Base-by-base conservation (phyloP, 1,284 basidiomycete species). In the Moesziomyces aphidis region DNA sequence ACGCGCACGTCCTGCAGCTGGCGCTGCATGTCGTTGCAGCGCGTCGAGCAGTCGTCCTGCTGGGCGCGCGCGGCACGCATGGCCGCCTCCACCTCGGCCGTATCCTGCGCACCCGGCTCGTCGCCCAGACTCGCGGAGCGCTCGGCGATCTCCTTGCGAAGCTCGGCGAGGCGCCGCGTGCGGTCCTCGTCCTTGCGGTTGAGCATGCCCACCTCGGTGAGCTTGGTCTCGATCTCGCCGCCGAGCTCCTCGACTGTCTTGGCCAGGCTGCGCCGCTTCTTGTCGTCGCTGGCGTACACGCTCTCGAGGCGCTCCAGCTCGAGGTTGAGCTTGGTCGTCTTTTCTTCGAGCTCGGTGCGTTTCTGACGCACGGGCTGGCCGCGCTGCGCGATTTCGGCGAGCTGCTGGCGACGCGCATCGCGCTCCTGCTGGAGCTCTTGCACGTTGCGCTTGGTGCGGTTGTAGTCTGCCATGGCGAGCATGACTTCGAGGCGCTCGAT, bases 381-480 rank as follows among this genome's bases (percentile, higher is more conserved):
- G 13, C 61, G 61, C 5, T 63, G 48, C 17, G 64, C 63, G 15
- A 66, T 73, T 5, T 72, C 68, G 31, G 52, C 21, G 4, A 72
- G 62, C 17, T 61, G 57, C 47, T 63, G 47, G 6, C 73, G 66
- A 19, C 57, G 59, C 39, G 58, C 48, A 7, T 64, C 58, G 28
- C 70, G 61, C 31, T 68, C 55, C 48, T 70, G 46, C 28, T 71
- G 53, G 28, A 76, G 31, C 8, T 65, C 61, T 44, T 53, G 42
- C 54, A 80, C 69, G 9, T 58, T 51, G 5, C 31, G 57, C 53
- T 76, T 77, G 23, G 71, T 73, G 19, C 65, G 55, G 55, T 61
- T 65, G 73, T 81, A 83, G 46, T 78, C 52, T 43, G 76, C 79
- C 54, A 77, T 75, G 31, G 71, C 77, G 19, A 83, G 63, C 59